A percentile compares a stretch with the other conserved stretches of the same genome.
These are phyloP conservation scores for Phaffomyces opuntiae DNA, from an alignment of 805 yeast genomes.

Conservation along the genomic window DNA sequence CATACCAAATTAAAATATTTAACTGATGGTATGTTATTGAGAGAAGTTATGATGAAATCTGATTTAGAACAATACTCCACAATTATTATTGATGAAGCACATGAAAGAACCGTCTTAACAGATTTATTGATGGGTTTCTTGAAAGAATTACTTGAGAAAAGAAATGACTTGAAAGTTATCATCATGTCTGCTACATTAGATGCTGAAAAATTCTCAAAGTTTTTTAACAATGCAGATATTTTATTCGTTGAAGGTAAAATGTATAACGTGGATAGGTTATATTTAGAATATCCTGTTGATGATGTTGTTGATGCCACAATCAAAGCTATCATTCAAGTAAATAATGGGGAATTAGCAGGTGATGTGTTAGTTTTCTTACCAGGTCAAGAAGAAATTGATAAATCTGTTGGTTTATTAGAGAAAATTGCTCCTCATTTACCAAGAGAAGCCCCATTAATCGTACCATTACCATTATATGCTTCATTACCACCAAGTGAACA, in stretches of 20 bases:
- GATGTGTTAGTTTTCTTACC: conserved; percentile 90
- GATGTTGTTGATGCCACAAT: conserved; percentile 80
- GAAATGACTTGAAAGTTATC: conserved; percentile 58
- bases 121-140: conserved; percentile 87
- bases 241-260: conserved; percentile 84
- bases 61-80: conserved; percentile 59
- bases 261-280: conserved; percentile 73
- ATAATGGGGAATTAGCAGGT: conserved; percentile 68
- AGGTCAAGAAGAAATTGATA: conserved; percentile 97
- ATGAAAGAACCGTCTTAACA: conserved; percentile 89
- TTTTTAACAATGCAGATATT: conserved; percentile 76
- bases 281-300: conserved; percentile 56
- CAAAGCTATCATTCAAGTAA: conserved; percentile 69
- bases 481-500: conserved; percentile 86
- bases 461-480: conserved; percentile 85
- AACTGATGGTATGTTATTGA: conserved; percentile 95
- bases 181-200: conserved; percentile 97
- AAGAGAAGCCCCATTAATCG: conserved; percentile 64
- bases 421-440: conserved; percentile 61
- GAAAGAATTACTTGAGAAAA: conserved; percentile 50
- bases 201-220: conserved; percentile 76
- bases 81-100: conserved; percentile 91
- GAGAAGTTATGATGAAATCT: conserved; percentile 81
- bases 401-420: conserved; percentile 56
- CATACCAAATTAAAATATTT: conserved; percentile 72